phyloP scores from a whole-genome alignment of 2,329 filamentous ascomycete species.

The Elsinoe perseae region DNA sequence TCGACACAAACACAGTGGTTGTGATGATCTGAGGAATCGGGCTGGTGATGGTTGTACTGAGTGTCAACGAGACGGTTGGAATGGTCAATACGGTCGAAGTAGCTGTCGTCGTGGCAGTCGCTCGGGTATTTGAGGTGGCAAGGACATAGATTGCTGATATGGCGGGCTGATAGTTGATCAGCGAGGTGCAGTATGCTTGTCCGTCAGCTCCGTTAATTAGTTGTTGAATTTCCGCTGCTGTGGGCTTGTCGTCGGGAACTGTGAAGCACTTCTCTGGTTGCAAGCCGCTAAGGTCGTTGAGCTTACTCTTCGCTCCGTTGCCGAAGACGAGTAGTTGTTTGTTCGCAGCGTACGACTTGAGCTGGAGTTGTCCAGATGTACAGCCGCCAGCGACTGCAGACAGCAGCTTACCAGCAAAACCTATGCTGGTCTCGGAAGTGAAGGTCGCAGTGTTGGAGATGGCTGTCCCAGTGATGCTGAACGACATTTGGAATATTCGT shows the following conservation, averaged over 20 bases:
- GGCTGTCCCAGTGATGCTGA: not conserved
- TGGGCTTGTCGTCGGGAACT: not conserved
- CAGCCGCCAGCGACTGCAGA: not conserved
- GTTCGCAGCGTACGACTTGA: not conserved
- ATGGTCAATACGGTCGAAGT: too few species aligned
- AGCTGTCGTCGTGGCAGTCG: too few species aligned
- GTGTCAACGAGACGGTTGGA: too few species aligned
- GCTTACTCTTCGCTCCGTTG: not conserved
- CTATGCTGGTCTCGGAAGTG: not conserved
- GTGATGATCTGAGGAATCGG: too few species aligned
- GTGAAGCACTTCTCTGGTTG: not conserved
- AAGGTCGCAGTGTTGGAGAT: not conserved
- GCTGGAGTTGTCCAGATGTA: not conserved
- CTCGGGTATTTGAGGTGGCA: too few species aligned
- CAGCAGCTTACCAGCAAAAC: not conserved
- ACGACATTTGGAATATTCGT: not conserved
- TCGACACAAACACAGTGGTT: too few species aligned
- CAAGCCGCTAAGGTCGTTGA: not conserved
- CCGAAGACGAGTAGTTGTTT: not conserved
- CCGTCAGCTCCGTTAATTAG: not conserved
- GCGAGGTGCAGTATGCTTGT: slow-evolving; percentile 3
- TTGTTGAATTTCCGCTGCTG: not conserved
- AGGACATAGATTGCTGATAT: too few species aligned
- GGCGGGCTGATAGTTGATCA: not conserved
- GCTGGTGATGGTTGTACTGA: too few species aligned